Conservation (phyloP, 306 rosid species). For the Canavalia ensiformis region DNA sequence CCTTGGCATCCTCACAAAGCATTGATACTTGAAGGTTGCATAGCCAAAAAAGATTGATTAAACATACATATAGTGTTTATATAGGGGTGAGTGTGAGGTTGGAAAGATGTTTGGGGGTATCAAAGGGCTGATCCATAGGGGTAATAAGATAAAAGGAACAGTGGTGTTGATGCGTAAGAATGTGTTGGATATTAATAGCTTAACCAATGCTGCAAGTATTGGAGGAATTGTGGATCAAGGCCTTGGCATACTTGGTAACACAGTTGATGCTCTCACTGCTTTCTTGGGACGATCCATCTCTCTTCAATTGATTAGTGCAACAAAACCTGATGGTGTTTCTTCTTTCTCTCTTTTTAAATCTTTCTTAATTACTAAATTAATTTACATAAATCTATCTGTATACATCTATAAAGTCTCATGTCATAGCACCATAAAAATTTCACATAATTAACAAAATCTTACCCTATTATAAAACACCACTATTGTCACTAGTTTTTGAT, state of each 20-base stretch:
- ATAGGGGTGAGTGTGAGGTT: not conserved
- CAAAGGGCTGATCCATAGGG: slow-evolving; percentile 11
- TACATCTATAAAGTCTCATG: too few relatives aligned
- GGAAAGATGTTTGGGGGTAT: slow-evolving; percentile 45
- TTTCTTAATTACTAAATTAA: too few relatives aligned
- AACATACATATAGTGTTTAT: not conserved
- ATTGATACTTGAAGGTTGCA: too few relatives aligned
- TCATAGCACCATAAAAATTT: too few relatives aligned
- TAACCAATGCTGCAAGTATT: slow-evolving; percentile 23
- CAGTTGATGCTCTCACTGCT: slow-evolving; percentile 41
- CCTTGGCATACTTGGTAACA: not conserved
- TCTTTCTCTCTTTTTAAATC: not conserved
- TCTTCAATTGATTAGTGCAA: slow-evolving; percentile 49
- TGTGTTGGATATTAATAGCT: slow-evolving; percentile 48
- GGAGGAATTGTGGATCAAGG: slow-evolving; percentile 40
- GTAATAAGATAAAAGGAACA: slow-evolving; percentile 48
- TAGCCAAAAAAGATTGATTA: too few relatives aligned
- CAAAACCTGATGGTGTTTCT: slow-evolving; percentile 43
- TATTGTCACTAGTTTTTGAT: too few relatives aligned
- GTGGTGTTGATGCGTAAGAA: slow-evolving; percentile 56
- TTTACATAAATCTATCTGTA: too few relatives aligned
- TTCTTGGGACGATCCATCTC: slow-evolving; percentile 50
- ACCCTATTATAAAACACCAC: too few relatives aligned
- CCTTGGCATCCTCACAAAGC: not conserved
- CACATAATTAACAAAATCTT: too few relatives aligned